Base-by-base conservation (phyloP, 169 alveolate genomes). In the Eimeria maxima region DNA sequence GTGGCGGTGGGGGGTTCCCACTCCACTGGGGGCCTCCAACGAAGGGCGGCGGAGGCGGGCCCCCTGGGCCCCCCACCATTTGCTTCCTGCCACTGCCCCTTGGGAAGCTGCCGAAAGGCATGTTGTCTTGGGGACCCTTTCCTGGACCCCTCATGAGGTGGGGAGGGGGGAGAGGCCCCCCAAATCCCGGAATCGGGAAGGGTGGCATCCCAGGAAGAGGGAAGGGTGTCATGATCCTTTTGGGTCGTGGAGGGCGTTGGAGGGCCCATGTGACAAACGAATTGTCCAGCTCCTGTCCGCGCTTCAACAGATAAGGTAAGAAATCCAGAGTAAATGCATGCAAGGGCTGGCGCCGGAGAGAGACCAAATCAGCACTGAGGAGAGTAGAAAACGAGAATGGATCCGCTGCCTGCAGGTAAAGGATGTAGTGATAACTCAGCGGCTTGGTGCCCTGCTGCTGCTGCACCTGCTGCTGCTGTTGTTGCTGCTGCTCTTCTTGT, bases 111-210 rank as follows among this genome's bases (percentile, higher is more conserved):
- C 88, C 88, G 33, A 83, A 83, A 5, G 74, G 74, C 53, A 47
- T 1, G 20, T 7, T 27, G 22, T 53, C 91, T 24, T 78, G 88
- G 29, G 88, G 60, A 0, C 90, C 71, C 67, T 50, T 50, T n/a
- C 91, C 91, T 14, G 38, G 27, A 22, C 22, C 45, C 38, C 88
- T 33, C 47, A 47, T 13, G 55, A 27, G 42, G 13, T 55, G 91
- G 6, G 91, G 91, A 5, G 91, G 91, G 4, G 91, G 91, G 47
- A 83, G 47, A n/a, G 91, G 91, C 45, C 74, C 74, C 91, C 91
- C 91, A 24, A 83, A 83, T 44, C 91, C 91, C n/a, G 91, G 91
- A 22, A 50, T 29, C 29, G 74, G 91, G 74, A 83, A 83, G 27
- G 91, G 91, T 44, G 74, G 53, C 27, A 55, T 10, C 27, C 53